A percentile compares a stretch with the other conserved stretches of the same genome.
These are phyloP conservation scores for Cercospora canescens DNA, from an alignment of 2,329 filamentous ascomycete species.

Conservation along the genomic window DNA sequence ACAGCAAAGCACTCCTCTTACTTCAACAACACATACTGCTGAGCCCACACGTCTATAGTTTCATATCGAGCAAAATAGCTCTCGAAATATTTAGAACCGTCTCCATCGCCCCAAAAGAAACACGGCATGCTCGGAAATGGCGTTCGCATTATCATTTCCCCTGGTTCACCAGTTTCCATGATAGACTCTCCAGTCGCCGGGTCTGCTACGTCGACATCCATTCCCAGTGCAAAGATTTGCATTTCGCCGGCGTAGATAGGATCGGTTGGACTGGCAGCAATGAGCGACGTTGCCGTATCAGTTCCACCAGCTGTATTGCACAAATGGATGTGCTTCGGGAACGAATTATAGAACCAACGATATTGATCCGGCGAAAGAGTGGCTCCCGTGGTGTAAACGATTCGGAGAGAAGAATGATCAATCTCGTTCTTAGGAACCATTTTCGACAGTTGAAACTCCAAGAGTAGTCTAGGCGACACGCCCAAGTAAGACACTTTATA, in stretches of 20 bases:
- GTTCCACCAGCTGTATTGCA: conserved; percentile 50
- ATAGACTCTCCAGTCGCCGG: conserved; percentile 40
- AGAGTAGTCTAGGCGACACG: conserved; percentile 46
- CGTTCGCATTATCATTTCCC: conserved; percentile 48
- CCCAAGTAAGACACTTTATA: conserved; percentile 46
- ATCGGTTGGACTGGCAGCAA: conserved; percentile 45
- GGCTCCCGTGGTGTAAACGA: conserved; percentile 49
- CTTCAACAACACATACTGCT: conserved; percentile 33
- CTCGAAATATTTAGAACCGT: conserved; percentile 42
- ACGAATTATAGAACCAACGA: conserved; percentile 48
- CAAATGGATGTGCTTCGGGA: conserved; percentile 41
- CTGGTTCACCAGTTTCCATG: conserved; percentile 38
- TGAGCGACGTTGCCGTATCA: conserved; percentile 47
- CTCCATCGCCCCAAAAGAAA: conserved; percentile 47
- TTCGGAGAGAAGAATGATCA: conserved; percentile 41
- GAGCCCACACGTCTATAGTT: conserved; percentile 44
- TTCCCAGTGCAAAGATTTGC: conserved; percentile 47
- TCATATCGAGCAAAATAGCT: conserved; percentile 50
- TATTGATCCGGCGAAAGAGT: conserved; percentile 46
- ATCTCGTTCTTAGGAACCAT: conserved; percentile 39
- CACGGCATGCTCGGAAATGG: conserved; percentile 51
- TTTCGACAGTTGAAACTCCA: conserved; percentile 43
- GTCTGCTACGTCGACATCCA: conserved; percentile 50
- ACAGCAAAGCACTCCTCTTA: background rate
- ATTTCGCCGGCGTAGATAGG: conserved; percentile 43